These are phyloP conservation scores for Colletotrichum noveboracense DNA, from an alignment of 2,329 filamentous ascomycete species.

Conservation along the genomic window DNA sequence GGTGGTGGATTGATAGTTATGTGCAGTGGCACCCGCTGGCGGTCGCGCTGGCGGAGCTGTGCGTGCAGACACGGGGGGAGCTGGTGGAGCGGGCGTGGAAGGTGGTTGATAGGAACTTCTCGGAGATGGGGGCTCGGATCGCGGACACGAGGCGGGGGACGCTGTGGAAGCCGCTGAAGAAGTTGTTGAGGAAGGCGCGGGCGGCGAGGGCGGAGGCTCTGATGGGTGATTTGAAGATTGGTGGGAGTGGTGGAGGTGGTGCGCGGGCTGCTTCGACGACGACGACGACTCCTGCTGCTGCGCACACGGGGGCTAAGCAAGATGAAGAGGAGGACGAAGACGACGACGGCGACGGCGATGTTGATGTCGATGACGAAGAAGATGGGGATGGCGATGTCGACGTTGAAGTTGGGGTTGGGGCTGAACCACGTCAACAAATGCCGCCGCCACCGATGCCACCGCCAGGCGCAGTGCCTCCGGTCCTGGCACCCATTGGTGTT, in stretches of 20 bases:
- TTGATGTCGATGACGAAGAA: background rate
- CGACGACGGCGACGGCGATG: background rate
- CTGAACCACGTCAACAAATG: background rate
- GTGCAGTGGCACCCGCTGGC: conserved; percentile 62
- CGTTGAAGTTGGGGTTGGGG: background rate
- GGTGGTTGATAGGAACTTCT: conserved; percentile 50
- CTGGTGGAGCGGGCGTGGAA: conserved; percentile 55
- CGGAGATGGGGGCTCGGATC: conserved; percentile 46
- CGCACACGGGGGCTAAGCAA: background rate
- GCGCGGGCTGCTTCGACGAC: background rate
- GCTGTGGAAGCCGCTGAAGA: conserved; percentile 60
- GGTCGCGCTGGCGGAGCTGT: conserved; percentile 57
- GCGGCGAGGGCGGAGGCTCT: conserved; percentile 39
- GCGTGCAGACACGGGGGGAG: conserved; percentile 48
- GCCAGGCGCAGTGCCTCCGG: background rate
- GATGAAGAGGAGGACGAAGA: background rate
- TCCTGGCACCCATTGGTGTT: background rate
- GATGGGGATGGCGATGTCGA: background rate
- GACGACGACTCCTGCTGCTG: background rate
- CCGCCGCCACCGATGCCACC: background rate
- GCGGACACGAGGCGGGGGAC: conserved; percentile 55
- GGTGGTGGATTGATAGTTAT: conserved; percentile 55
- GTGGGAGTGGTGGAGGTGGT: background rate
- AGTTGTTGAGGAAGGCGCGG: conserved; percentile 55
- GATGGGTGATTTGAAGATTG: conserved; percentile 29